phyloP scores from a whole-genome alignment of 1,284 basidiomycete species.

The Cutaneotrichosporon cutaneum region DNA sequence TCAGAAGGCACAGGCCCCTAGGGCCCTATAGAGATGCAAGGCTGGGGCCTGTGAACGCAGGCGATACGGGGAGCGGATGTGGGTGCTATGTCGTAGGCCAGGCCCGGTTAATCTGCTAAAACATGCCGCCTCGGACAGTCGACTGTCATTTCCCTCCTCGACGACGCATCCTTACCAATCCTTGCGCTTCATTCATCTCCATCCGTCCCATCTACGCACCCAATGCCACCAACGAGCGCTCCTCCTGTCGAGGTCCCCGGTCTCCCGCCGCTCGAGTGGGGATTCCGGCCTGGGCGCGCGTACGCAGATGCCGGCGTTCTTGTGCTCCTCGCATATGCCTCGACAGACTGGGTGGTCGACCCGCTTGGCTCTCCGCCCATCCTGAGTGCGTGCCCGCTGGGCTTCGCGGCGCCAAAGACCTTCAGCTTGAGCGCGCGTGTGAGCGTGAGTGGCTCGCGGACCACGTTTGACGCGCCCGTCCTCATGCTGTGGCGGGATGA shows the following conservation, averaged over 20 bases:
- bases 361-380: not conserved
- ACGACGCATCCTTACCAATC: not conserved
- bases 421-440: conserved; percentile 2
- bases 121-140: too few relatives aligned
- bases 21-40: not conserved
- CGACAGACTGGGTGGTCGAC: conserved; percentile 8
- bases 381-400: conserved; percentile 3
- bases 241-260: conserved; percentile 2
- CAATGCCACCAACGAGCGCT: not conserved
- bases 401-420: not conserved
- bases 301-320: not conserved
- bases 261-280: conserved; percentile 8
- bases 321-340: conserved; percentile 2
- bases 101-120: not conserved
- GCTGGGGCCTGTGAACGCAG: too few relatives aligned
- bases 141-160: not conserved
- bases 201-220: not conserved
- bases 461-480: conserved; percentile 5
- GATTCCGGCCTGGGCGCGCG: conserved; percentile 2
- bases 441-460: conserved; percentile 2
- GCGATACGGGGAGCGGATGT: too few relatives aligned
- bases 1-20: too few relatives aligned
- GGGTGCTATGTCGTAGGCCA: too few relatives aligned
- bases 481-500: conserved; percentile 15
- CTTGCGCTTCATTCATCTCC: not conserved